phyloP scores from a whole-genome alignment of 768 basidiomycete genomes.

The Chalciporus pseudorubinellus region DNA sequence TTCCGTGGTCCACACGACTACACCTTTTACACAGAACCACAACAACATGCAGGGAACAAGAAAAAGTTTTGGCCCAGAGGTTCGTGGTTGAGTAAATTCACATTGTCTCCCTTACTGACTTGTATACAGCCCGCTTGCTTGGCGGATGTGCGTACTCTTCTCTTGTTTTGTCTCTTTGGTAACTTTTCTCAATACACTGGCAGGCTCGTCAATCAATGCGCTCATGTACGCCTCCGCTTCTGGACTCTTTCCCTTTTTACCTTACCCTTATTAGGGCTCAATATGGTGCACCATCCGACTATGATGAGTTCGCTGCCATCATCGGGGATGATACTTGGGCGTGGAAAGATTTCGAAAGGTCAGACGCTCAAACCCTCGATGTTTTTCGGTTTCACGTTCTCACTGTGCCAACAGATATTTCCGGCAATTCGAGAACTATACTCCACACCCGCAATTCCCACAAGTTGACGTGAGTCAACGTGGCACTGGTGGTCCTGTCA shows the following conservation, averaged over 20 bases:
- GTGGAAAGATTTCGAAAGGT: slow-evolving; percentile 53
- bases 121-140: slow-evolving; percentile 56
- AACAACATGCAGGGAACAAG: slow-evolving; percentile 45
- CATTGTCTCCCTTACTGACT: neutral
- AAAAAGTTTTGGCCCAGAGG: slow-evolving; percentile 66
- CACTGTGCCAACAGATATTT: slow-evolving; percentile 52
- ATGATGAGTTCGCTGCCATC: slow-evolving; percentile 60
- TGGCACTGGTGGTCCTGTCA: slow-evolving; percentile 55
- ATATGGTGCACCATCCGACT: slow-evolving; percentile 65
- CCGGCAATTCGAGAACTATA: slow-evolving; percentile 62
- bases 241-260: slow-evolving; percentile 5
- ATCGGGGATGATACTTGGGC: slow-evolving; percentile 56
- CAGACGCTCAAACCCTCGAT: neutral
- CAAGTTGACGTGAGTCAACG: slow-evolving; percentile 45
- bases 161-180: neutral
- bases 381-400: neutral
- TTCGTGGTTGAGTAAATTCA: slow-evolving; percentile 20
- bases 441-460: slow-evolving; percentile 48
- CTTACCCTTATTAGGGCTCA: slow-evolving; percentile 41
- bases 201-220: slow-evolving; percentile 67
- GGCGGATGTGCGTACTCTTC: slow-evolving; percentile 63
- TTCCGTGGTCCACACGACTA: slow-evolving; percentile 50
- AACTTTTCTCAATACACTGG: neutral
- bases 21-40: slow-evolving; percentile 55
- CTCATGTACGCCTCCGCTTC: slow-evolving; percentile 33